These are phyloP conservation scores for Aspergillus diversus DNA, from an alignment of 495 filamentous ascomycete species.

Conservation along the genomic window DNA sequence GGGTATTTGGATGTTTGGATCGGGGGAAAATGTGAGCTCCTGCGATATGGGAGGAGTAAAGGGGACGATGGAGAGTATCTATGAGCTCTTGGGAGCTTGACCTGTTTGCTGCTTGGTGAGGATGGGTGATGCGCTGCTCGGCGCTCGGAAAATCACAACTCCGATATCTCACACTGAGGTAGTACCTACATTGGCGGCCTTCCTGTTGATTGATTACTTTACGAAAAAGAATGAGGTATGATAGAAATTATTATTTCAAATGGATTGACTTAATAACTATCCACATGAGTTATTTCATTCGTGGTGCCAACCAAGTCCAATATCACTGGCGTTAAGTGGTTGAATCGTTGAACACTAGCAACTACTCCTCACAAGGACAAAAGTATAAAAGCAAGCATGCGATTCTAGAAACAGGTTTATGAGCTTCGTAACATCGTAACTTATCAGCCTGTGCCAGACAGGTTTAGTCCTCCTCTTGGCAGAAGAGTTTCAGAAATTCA, in stretches of 20 bases:
- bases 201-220: too few species aligned
- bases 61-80: neutral
- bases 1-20: constrained; percentile 38
- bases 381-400: neutral
- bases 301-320: too few species aligned
- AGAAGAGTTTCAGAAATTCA: constrained; percentile 49
- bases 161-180: constrained; percentile 3
- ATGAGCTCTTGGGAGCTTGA: too few species aligned
- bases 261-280: too few species aligned
- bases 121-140: constrained; percentile 24
- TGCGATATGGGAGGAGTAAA: neutral
- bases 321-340: too few species aligned
- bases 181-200: too few species aligned
- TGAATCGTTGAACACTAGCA: too few species aligned
- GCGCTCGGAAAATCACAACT: constrained; percentile 27
- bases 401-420: constrained; percentile 13
- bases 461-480: constrained; percentile 43
- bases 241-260: too few species aligned
- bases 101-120: constrained; percentile 3
- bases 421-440: constrained; percentile 26
- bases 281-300: too few species aligned
- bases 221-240: too few species aligned
- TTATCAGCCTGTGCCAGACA: constrained; percentile 30
- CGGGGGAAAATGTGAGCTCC: neutral
- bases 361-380: too few species aligned